Base-by-base conservation (phyloP, 139 green algal species). In the Picochlorum sp. region DNA sequence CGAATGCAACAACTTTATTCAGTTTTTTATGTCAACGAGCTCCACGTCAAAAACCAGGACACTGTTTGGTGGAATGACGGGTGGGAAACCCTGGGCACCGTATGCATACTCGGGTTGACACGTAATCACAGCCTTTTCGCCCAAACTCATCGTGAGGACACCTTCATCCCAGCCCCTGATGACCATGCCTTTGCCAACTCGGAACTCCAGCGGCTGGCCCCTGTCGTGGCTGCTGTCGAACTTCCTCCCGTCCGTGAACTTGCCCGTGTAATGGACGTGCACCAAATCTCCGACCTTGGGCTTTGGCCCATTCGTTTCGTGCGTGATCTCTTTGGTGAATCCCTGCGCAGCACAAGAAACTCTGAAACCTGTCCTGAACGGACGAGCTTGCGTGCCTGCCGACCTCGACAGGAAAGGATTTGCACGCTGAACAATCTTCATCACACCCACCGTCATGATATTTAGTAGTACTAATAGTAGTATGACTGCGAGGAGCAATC, bases 181-280 rank as follows among this genome's bases (percentile, higher is more conserved):
- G 24, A 68, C 30, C 69, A 71, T 63, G n/a, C 69, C 69, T 45
- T 62, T 49, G 61, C 80, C 81, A 28, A 87, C 77, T 18, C 52
- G 65, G 79, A 89, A 89, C 4, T 75, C 58, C 45, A 85, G 84
- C 85, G 75, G 78, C 47, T 79, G n/a, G n/a, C 60, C 62, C 4
- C 84, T 72, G 54, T 89, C 79, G 8, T 68, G 72, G 26, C 32
- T 72, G 24, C 63, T 70, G 62, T 95, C 87, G 62, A 95, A 95
- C 75, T 92, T 86, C 30, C 68, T 78, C 41, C 87, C 87, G 59
- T 92, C 59, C 8, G 76, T 63, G 47, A 78, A 65, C 23, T 65
- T 78, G 41, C 56, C 56, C 44, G 56, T 45, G 1, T 59, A 59
- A 13, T 59, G 51, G 13, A 59, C 51, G 1, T 20, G 23, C 23